These are phyloP conservation scores for Venturia pyrina DNA, from an alignment of 2,329 filamentous ascomycete genomes.

Conservation along the genomic window DNA sequence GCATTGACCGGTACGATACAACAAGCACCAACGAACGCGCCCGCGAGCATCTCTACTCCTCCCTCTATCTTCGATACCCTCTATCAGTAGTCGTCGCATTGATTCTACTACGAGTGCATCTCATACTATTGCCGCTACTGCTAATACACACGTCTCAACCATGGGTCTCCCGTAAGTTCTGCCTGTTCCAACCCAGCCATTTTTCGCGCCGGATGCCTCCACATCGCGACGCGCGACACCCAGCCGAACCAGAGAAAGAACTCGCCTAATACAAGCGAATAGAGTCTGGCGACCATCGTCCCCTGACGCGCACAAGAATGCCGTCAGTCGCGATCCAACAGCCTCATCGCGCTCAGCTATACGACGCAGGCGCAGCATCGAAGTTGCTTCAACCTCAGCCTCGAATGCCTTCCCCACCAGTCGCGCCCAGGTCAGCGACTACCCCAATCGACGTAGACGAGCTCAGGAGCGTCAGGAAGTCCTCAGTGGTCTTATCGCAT, in stretches of 20 bases:
- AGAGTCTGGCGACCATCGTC: slow-evolving; percentile 48
- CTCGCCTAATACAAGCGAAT: slow-evolving; percentile 2
- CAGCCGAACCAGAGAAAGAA: slow-evolving; percentile 5
- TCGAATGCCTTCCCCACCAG: slow-evolving; percentile 18
- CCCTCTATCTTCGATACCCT: not conserved
- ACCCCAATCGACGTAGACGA: slow-evolving; percentile 16
- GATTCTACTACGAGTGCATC: not conserved
- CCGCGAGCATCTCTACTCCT: too few species aligned
- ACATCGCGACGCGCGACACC: slow-evolving; percentile 7
- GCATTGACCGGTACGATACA: not conserved
- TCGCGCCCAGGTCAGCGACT: slow-evolving; percentile 17
- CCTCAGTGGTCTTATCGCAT: not conserved
- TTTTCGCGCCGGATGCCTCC: slow-evolving; percentile 12
- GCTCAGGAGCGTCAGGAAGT: not conserved
- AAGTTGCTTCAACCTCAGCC: slow-evolving; percentile 17
- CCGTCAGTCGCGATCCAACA: slow-evolving; percentile 42
- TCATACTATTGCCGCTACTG: not conserved
- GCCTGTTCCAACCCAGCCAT: slow-evolving; percentile 14
- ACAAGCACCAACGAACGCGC: not conserved
- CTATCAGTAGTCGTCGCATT: not conserved
- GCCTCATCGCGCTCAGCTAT: slow-evolving; percentile 47
- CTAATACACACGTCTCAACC: slow-evolving; percentile 9
- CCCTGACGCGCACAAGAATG: slow-evolving; percentile 33
- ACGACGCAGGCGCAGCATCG: slow-evolving; percentile 34
- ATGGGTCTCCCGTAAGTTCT: slow-evolving; percentile 42